These are phyloP conservation scores for Populus euphratica DNA, from an alignment of 345 rosid species.

Conservation along the genomic window DNA sequence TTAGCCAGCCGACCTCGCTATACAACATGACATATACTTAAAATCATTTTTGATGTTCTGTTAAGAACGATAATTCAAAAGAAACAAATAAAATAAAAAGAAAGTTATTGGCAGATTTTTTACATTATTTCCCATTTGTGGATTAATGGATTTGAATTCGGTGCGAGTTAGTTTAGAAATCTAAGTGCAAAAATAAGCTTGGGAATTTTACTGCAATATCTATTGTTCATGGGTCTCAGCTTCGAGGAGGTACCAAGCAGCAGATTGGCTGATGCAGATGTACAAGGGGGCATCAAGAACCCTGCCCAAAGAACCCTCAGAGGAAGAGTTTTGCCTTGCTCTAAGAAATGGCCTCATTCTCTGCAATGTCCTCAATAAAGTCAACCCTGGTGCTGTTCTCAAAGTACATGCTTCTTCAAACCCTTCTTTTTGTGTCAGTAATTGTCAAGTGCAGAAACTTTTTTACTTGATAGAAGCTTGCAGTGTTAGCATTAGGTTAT, in stretches of 20 bases:
- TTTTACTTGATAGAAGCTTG: neutral
- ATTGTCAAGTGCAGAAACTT: neutral
- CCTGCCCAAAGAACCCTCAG: conserved; percentile 69
- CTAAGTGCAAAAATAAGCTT: neutral
- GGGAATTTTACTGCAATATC: neutral
- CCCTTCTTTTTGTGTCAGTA: neutral
- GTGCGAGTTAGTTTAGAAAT: neutral
- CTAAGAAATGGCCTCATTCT: conserved; percentile 91
- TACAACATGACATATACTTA: too few species aligned
- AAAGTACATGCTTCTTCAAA: conserved; percentile 44
- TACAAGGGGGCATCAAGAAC: conserved; percentile 55
- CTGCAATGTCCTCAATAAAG: conserved; percentile 95
- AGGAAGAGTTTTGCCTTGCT: conserved; percentile 66
- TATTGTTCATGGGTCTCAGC: conserved; percentile 37
- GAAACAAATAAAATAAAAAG: too few species aligned
- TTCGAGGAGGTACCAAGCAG: conserved; percentile 81
- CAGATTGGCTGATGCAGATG: conserved; percentile 87
- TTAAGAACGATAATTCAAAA: too few species aligned
- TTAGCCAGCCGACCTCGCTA: too few species aligned
- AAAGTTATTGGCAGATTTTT: too few species aligned
- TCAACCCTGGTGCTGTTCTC: conserved; percentile 88
- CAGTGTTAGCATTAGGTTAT: neutral
- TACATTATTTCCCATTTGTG: too few species aligned
- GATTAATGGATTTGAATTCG: neutral
- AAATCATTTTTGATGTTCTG: too few species aligned